A percentile compares a stretch with the other conserved stretches of the same genome.
Conservation (phyloP, 352 stramenopile genomes). For the Discostella stelligera region DNA sequence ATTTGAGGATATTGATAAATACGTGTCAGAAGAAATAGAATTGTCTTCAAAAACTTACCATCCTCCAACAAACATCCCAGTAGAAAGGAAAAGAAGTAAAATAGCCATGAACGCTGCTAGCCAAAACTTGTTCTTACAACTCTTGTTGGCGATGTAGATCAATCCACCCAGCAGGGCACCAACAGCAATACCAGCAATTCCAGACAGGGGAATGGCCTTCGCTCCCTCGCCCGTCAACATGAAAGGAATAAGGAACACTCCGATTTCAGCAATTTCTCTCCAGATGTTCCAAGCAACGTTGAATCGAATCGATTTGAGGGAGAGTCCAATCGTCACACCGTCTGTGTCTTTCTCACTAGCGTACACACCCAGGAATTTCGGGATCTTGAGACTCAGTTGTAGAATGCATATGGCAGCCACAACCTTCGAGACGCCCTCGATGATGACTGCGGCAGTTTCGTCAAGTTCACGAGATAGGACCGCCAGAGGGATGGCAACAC, state of each 20-base stretch:
- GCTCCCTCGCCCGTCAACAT: conserved; percentile 60
- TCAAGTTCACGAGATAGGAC: conserved; percentile 61
- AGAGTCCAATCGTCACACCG: conserved; percentile 39
- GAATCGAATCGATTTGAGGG: conserved; percentile 68
- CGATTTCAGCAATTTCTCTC: conserved; percentile 72
- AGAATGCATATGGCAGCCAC: conserved; percentile 68
- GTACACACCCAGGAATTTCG: conserved; percentile 71
- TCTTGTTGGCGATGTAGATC: conserved; percentile 68
- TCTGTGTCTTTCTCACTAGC: conserved; percentile 43
- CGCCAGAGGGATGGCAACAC: conserved; percentile 58
- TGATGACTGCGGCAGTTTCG: conserved; percentile 47
- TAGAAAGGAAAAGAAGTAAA: conserved; percentile 61
- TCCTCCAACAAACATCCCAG: conserved; percentile 67
- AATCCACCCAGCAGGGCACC: conserved; percentile 24
- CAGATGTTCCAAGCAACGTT: conserved; percentile 81
- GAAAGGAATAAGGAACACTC: conserved; percentile 73
- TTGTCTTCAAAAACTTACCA: conserved; percentile 16
- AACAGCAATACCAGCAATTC: conserved; percentile 48
- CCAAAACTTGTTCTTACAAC: conserved; percentile 59
- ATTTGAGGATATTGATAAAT: neutral
- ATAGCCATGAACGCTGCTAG: conserved; percentile 62
- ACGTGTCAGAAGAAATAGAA: too few species aligned
- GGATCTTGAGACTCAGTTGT: conserved; percentile 71
- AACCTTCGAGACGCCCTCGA: conserved; percentile 74
- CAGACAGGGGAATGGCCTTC: conserved; percentile 62